Evolutionary conservation across 805 yeast genomes (phyloP), one percentile per base, ranked within the genome.

Genomic region (Metschnikowia cerradonensis): DNA sequence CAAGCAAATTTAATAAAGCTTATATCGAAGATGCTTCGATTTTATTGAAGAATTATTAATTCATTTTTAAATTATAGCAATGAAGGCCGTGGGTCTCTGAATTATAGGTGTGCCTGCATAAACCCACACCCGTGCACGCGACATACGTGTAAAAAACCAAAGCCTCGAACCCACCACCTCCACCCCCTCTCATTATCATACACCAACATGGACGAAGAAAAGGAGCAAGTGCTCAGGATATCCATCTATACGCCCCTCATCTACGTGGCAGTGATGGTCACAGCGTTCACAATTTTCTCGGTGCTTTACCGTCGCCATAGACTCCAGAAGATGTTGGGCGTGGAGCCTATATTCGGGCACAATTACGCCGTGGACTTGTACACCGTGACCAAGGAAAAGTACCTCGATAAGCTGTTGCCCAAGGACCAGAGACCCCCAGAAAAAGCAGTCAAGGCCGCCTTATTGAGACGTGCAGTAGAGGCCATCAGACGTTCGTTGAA

Each of bases 401-500:
- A 62, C 47, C 70, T 65, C 15, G 76, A 76, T 15, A 53, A 60
- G 39, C 78, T 79, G 30, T 52, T 62, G 35, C 60, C 72, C 19
- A 71, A 69, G 51, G 76, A 67, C 1, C 57, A 61, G 36, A 80
- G 81, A 53, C 88, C 90, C 5, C 90, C 91, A 56, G 92, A 86
- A 22, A 88, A 84, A 61, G 84, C 88, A 19, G 60, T 88, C 60
- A 86, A 86, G 62, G 79, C 82, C 1, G 82, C 83, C 0, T 66
- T 79, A 49, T 71, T 79, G 51, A 74, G 80, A 63, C 67, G 82
- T 44, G 82, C 96, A n/a, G 86, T 91, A 7, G 98, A 92, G 70
- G 87, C 90, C 10, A 75, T 94, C 50, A 83, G 95, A 67, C 80
- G 96, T 62, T 77, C 94, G 53, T 77, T 92, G 67, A 86, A 88